A percentile compares a stretch with the other conserved stretches of the same genome.
Evolutionary conservation across 1,284 basidiomycete genomes (phyloP).

Genomic region (Amylostereum chailletii): DNA sequence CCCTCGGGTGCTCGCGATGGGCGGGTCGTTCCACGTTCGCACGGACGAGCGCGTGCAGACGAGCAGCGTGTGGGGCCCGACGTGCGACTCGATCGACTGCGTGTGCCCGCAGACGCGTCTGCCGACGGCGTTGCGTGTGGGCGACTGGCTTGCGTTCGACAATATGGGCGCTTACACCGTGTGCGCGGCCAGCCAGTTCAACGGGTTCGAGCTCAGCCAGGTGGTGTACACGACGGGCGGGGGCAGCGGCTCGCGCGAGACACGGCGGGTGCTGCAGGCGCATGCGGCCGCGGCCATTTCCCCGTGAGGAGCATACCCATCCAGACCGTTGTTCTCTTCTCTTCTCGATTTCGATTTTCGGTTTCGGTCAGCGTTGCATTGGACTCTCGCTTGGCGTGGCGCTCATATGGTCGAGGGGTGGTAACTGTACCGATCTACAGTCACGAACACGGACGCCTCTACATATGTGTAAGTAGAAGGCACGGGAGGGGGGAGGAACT

Average conservation of each 20-base stretch:
- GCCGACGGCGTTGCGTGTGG: conserved; percentile 48
- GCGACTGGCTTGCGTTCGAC: conserved; percentile 75
- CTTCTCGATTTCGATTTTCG: too few species aligned
- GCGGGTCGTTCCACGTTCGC: conserved; percentile 36
- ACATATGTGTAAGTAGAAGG: too few species aligned
- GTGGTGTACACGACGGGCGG: conserved; percentile 36
- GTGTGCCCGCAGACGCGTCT: conserved; percentile 41
- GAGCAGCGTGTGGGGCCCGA: conserved; percentile 63
- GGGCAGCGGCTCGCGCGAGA: conserved; percentile 27
- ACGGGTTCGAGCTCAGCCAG: conserved; percentile 44
- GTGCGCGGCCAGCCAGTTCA: conserved; percentile 69
- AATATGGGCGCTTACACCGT: conserved; percentile 79
- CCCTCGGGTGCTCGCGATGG: conserved; percentile 52
- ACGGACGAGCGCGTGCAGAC: conserved; percentile 34
- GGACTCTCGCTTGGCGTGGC: too few species aligned
- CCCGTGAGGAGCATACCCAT: too few species aligned
- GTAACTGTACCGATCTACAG: too few species aligned
- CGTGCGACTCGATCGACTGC: conserved; percentile 75
- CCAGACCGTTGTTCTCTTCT: too few species aligned
- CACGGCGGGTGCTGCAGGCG: conserved; percentile 23
- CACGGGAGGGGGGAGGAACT: too few species aligned
- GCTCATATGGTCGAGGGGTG: too few species aligned
- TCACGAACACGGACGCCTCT: too few species aligned
- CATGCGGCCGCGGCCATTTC: conserved; percentile 13
- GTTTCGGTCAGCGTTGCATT: too few species aligned